Percentiles rank a stretch among this genome's conserved stretches.
Evolutionary conservation across 441 rosid species (phyloP).

Genomic region (Erodium trifolium): DNA sequence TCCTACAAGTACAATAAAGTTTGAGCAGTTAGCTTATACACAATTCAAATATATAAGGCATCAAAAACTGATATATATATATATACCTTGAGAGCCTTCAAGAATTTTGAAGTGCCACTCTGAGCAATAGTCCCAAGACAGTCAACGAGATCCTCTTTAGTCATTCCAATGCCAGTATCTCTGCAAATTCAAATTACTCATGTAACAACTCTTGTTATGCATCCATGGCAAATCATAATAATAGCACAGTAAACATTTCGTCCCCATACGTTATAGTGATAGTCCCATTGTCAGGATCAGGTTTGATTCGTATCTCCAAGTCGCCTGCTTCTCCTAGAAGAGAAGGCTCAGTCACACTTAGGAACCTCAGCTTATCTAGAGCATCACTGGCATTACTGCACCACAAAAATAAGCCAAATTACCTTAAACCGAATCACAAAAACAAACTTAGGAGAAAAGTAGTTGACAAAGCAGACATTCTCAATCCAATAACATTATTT

Average conservation of each 20-base stretch:
- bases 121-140: constrained; percentile 99
- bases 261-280: constrained; percentile 54
- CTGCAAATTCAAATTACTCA: constrained; percentile 31
- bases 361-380: constrained; percentile 86
- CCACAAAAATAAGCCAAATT: constrained; percentile 14
- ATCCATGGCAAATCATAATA: background rate
- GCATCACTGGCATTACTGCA: constrained; percentile 98
- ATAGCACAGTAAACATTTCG: background rate
- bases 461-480: background rate
- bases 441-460: background rate
- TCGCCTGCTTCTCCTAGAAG: constrained; percentile 87
- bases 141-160: constrained; percentile 82
- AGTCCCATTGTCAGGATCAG: constrained; percentile 86
- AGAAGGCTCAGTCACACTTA: constrained; percentile 87
- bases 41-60: background rate
- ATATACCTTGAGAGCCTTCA: constrained; percentile 72
- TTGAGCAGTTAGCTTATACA: constrained; percentile 1
- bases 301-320: constrained; percentile 74
- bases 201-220: background rate
- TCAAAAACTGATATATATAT: background rate
- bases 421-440: background rate
- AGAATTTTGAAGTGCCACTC: constrained; percentile 89
- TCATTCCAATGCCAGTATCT: constrained; percentile 96
- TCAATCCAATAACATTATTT: too few species aligned
- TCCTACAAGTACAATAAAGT: constrained; percentile 39